Percentiles rank a stretch among this genome's conserved stretches.
phyloP scores from a whole-genome alignment of 495 filamentous ascomycete genomes.

The Penicillium dipodomyicola region DNA sequence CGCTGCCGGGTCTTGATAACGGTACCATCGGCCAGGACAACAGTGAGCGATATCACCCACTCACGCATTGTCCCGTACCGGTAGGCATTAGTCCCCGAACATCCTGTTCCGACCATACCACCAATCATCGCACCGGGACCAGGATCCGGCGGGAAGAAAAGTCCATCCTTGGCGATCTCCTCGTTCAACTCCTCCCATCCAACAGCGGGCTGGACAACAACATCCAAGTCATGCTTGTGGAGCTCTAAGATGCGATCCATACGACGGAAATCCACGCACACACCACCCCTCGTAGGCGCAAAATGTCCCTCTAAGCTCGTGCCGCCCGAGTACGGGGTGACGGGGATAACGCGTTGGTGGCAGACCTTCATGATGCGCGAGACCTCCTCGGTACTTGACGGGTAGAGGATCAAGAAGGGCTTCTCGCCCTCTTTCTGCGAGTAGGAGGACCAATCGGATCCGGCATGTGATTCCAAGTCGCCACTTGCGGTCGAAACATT shows the following conservation, averaged over 20 bases:
- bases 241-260: conserved; percentile 60
- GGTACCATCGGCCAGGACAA: conserved; percentile 64
- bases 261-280: conserved; percentile 62
- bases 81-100: conserved; percentile 66
- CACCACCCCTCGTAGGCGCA: conserved; percentile 57
- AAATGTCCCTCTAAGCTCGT: conserved; percentile 65
- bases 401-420: conserved; percentile 51
- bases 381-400: conserved; percentile 54
- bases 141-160: conserved; percentile 68
- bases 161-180: conserved; percentile 50
- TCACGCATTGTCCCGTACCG: conserved; percentile 69
- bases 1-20: conserved; percentile 64
- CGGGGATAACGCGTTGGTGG: conserved; percentile 57
- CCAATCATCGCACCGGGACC: conserved; percentile 68
- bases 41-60: conserved; percentile 63
- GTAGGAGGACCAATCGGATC: conserved; percentile 89
- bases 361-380: conserved; percentile 63
- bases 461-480: conserved; percentile 70
- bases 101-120: conserved; percentile 66
- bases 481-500: conserved; percentile 73
- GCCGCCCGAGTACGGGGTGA: conserved; percentile 62
- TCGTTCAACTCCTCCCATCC: conserved; percentile 65
- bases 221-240: conserved; percentile 59
- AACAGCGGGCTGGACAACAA: conserved; percentile 64
- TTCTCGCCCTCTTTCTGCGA: conserved; percentile 47